Evolutionary conservation across 495 filamentous ascomycete species (phyloP).

Genomic region (Massariosphaeria phaeospora): DNA sequence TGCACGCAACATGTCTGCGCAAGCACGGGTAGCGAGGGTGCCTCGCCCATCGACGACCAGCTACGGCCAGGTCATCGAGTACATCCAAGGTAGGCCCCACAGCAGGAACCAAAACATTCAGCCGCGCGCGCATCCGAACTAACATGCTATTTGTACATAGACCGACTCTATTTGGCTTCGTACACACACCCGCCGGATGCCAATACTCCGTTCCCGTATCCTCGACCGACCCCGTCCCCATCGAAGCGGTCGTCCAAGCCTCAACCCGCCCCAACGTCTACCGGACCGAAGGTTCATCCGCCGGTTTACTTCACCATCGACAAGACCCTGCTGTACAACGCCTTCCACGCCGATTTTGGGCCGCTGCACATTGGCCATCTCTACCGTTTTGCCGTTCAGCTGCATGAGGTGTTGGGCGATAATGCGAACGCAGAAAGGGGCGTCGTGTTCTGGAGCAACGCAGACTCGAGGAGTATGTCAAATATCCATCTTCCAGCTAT

Average conservation of each 20-base stretch:
- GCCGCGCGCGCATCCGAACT: not conserved
- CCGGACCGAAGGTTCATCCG: conserved; percentile 49
- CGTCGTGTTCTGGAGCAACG: conserved; percentile 90
- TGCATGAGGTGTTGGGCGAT: conserved; percentile 91
- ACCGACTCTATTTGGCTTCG: conserved; percentile 89
- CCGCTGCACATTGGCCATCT: conserved; percentile 95
- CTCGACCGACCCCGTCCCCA: conserved; percentile 58
- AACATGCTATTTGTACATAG: conserved; percentile 44
- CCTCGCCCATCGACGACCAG: conserved; percentile 43
- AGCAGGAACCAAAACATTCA: not conserved
- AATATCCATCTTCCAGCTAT: too few species aligned
- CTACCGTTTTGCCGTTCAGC: conserved; percentile 88
- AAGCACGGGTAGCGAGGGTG: conserved; percentile 2
- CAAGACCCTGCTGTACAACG: conserved; percentile 88
- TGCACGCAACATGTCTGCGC: conserved; percentile 9
- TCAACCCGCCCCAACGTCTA: conserved; percentile 49
- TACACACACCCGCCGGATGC: conserved; percentile 77
- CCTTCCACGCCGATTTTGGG: conserved; percentile 97
- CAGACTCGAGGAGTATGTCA: conserved; percentile 76
- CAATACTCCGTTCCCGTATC: conserved; percentile 82
- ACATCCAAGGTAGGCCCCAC: conserved; percentile 59
- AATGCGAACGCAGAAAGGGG: conserved; percentile 75
- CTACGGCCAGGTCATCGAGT: conserved; percentile 71
- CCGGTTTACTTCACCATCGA: conserved; percentile 97
- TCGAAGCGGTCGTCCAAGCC: conserved; percentile 70